Conservation (phyloP, 1,284 basidiomycete species). For the Irpex rosettiformis region DNA sequence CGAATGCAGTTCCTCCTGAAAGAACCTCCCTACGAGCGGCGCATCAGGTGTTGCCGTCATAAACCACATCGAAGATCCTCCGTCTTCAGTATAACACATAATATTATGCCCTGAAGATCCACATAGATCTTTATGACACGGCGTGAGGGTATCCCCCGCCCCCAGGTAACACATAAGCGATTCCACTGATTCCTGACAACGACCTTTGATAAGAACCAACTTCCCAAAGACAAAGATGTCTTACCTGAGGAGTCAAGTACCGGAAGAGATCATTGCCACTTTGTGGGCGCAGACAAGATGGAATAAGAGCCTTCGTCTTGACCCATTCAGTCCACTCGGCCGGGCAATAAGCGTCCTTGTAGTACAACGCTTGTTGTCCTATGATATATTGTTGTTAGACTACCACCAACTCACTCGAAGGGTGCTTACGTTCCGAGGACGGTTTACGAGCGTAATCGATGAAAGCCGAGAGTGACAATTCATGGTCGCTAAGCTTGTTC, state of each 20-base stretch:
- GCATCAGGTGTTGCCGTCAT: conserved; percentile 65
- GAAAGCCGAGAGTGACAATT: conserved; percentile 25
- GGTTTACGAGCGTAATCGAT: conserved; percentile 13
- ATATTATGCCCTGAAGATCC: conserved; percentile 78
- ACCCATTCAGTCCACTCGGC: conserved; percentile 60
- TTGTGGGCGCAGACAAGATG: conserved; percentile 44
- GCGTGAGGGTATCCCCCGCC: conserved; percentile 69
- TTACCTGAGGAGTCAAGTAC: conserved; percentile 45
- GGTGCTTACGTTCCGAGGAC: background rate
- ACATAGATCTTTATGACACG: conserved; percentile 77
- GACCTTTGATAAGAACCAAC: background rate
- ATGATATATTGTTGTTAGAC: background rate
- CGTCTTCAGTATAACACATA: conserved; percentile 71
- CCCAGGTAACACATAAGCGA: conserved; percentile 80
- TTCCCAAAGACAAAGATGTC: conserved; percentile 11
- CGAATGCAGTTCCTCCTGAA: conserved; percentile 46
- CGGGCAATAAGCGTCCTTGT: conserved; percentile 72
- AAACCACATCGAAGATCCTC: conserved; percentile 76
- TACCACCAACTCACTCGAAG: background rate
- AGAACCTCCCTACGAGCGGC: conserved; percentile 49
- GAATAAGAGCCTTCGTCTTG: conserved; percentile 39
- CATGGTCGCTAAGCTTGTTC: conserved; percentile 24
- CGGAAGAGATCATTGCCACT: conserved; percentile 52
- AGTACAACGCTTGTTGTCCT: conserved; percentile 65
- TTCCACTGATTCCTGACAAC: conserved; percentile 52